These are phyloP conservation scores for Corchorus olitorius DNA, from an alignment of 345 rosid genomes.

Conservation along the genomic window DNA sequence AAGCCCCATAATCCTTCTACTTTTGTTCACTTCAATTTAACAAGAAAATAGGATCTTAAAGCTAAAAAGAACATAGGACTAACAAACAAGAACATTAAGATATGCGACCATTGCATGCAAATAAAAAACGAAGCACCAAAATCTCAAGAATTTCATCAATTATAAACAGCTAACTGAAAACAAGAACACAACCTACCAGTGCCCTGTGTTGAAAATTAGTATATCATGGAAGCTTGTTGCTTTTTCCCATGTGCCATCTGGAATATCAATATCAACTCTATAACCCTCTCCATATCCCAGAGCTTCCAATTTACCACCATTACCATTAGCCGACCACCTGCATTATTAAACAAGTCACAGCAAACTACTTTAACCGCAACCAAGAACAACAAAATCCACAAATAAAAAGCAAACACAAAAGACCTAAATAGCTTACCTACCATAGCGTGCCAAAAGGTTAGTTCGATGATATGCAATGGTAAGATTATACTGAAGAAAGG, in stretches of 20 bases:
- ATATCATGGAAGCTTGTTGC: conserved; percentile 82
- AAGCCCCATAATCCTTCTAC: background rate
- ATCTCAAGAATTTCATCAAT: background rate
- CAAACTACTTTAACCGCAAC: background rate
- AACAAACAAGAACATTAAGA: background rate
- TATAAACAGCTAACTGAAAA: background rate
- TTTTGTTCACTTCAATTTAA: background rate
- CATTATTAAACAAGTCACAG: conserved; percentile 25
- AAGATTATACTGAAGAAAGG: conserved; percentile 71
- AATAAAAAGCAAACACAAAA: background rate
- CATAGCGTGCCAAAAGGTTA: conserved; percentile 83
- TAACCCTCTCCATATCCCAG: conserved; percentile 89
- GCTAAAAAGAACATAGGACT: conserved; percentile 1
- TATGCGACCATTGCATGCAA: background rate
- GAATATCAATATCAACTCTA: conserved; percentile 88
- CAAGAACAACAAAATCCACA: background rate
- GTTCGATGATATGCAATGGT: conserved; percentile 94
- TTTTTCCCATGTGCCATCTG: conserved; percentile 78
- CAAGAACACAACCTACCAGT: conserved; percentile 56
- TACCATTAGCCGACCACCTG: conserved; percentile 73
- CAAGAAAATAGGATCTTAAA: background rate
- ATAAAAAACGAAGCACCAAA: background rate
- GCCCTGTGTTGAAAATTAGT: conserved; percentile 83
- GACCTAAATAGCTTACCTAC: conserved; percentile 73
- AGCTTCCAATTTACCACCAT: conserved; percentile 71